Percentiles rank a stretch among this genome's conserved stretches.
Conservation (phyloP, 2,329 filamentous ascomycete genomes). For the Elsinoe necatrix region DNA sequence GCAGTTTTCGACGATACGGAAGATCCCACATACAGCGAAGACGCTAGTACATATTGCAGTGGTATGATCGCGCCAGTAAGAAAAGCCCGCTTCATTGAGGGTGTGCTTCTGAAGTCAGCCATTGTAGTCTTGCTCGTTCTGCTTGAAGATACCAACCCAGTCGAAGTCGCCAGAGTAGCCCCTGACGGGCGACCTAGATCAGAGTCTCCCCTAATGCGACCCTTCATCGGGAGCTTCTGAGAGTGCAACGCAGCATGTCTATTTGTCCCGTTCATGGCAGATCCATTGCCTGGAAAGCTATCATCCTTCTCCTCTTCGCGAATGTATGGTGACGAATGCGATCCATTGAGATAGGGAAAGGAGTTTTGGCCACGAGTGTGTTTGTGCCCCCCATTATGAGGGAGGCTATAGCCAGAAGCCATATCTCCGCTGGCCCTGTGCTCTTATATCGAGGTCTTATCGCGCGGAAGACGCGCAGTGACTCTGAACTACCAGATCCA, state of each 20-base stretch:
- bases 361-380: conserved; percentile 28
- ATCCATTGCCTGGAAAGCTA: neutral
- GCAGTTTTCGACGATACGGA: too few species aligned
- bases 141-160: neutral
- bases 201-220: conserved; percentile 37
- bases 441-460: conserved; percentile 7
- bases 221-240: conserved; percentile 26
- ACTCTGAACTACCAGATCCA: conserved; percentile 22
- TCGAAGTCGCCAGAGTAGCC: neutral
- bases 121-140: neutral
- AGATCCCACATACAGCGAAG: conserved; percentile 22
- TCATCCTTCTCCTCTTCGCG: neutral
- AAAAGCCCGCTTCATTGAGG: conserved; percentile 34
- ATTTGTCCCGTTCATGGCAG: neutral
- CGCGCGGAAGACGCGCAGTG: conserved; percentile 9
- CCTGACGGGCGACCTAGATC: conserved; percentile 34
- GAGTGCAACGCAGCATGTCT: conserved; percentile 5
- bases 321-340: conserved; percentile 6
- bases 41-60: conserved; percentile 41
- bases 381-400: conserved; percentile 24
- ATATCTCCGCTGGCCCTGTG: conserved; percentile 22
- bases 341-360: conserved; percentile 11
- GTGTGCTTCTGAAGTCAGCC: neutral
- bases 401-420: conserved; percentile 40
- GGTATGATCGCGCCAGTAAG: conserved; percentile 44